Conservation (phyloP, 2,329 filamentous ascomycete species). For the Colletotrichum orchidophilum region DNA sequence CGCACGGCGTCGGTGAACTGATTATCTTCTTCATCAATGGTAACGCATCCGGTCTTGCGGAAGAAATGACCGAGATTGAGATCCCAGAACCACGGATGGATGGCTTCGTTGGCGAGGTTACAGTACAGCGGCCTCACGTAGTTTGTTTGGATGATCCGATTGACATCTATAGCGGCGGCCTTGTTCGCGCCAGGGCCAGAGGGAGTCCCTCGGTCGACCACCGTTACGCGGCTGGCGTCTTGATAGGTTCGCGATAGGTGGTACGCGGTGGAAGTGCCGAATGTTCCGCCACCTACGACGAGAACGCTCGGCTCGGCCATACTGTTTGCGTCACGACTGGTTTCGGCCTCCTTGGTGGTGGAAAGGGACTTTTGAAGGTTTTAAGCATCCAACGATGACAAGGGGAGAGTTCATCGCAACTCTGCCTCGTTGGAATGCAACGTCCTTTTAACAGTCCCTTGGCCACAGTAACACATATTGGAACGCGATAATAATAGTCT, state of each 20-base stretch:
- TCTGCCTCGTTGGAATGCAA: not conserved
- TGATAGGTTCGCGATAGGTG: constrained; percentile 45
- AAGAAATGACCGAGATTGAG: constrained; percentile 16
- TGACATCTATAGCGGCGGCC: constrained; percentile 44
- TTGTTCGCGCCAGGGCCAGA: constrained; percentile 16
- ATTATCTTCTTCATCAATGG: constrained; percentile 1
- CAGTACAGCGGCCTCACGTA: constrained; percentile 44
- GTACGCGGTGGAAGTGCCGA: constrained; percentile 60
- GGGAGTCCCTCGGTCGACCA: constrained; percentile 18
- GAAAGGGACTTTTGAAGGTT: not conserved
- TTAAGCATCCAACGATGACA: not conserved
- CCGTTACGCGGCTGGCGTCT: constrained; percentile 25
- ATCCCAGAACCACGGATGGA: constrained; percentile 31
- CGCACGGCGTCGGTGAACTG: not conserved
- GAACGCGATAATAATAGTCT: too few species aligned
- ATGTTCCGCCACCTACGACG: constrained; percentile 60
- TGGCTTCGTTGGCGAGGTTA: constrained; percentile 44
- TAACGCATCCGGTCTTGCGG: constrained; percentile 17
- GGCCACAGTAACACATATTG: too few species aligned
- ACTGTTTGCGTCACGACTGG: not conserved
- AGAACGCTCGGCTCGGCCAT: constrained; percentile 38
- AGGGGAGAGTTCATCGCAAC: not conserved
- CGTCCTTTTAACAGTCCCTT: too few species aligned
- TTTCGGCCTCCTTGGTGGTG: not conserved
- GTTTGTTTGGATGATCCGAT: constrained; percentile 49